Evolutionary conservation across 805 yeast genomes (phyloP), one percentile per base, ranked within the genome.

Genomic region (Tetrapisispora taiwanensis): DNA sequence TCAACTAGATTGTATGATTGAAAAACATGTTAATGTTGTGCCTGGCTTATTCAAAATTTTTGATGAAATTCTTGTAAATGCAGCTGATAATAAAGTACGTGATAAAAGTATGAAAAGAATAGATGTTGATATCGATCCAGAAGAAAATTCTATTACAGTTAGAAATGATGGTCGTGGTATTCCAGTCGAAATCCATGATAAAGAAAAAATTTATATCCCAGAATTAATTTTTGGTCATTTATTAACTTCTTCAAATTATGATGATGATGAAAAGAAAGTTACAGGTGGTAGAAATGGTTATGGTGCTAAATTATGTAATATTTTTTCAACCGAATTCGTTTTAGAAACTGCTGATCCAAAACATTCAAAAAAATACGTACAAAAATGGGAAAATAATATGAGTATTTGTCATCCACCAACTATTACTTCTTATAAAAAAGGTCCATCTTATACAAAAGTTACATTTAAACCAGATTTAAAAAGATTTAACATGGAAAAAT

Each of bases 281-380:
- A 86, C 95, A 2, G 98, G 98, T 70, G 98, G 98, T 65, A 79
- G 98, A 71, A 92, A 92, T 62, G 98, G 98, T 50, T 92, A 80
- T 60, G 98, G 98, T 66, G 98, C 98, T 40, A 92, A 92, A 62
- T 70, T 92, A 45, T 92, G 98, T 76, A 92, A 92, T 63, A 92
- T 92, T 49, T 92, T 90, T 63, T 87, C 96, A 22, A 84, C 88
- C 4, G 81, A 83, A 56, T 92, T 92, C 59, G 74, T 71, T 13
- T 74, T 92, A 26, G 96, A 88, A 61, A 92, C 98, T 7, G 90
- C 95, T 17, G 96, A 92, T 63, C 74, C 78, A 42, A 65, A 60
- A 37, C 68, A 72, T 10, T 80, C 75, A 43, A 73, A 76, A 55
- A 66, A 74, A 36, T 92, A 92, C 60, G 70, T 71, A 31, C 98